Conservation (phyloP, 108 stramenopile species). For the Parietichytrium sp. region DNA sequence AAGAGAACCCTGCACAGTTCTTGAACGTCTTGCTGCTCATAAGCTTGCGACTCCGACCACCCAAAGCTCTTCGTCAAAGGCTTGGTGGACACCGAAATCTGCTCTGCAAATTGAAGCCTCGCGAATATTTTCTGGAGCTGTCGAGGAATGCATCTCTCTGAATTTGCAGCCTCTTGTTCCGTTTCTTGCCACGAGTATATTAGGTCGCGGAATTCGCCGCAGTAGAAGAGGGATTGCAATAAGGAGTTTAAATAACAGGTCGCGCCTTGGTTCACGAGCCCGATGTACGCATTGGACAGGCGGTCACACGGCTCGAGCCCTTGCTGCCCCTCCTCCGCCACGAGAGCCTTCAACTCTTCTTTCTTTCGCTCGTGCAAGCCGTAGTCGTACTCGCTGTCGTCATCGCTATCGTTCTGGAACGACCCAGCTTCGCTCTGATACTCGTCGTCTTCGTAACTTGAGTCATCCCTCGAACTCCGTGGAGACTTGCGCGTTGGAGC, state of each 20-base stretch:
- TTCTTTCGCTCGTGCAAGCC: not conserved
- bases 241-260: slow-evolving; percentile 68
- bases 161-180: not conserved
- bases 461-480: no score
- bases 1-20: slow-evolving; percentile 59
- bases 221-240: slow-evolving; percentile 57
- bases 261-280: slow-evolving; percentile 61
- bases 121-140: slow-evolving; percentile 40
- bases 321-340: not conserved
- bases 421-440: no score
- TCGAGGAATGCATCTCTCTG: not conserved
- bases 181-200: slow-evolving; percentile 42
- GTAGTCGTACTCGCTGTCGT: not conserved
- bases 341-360: not conserved
- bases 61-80: slow-evolving; percentile 56
- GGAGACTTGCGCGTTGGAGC: no score
- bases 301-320: slow-evolving; percentile 29
- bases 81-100: slow-evolving; percentile 28
- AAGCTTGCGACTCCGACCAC: slow-evolving; percentile 48
- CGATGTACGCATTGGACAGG: slow-evolving; percentile 22
- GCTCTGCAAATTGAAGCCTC: slow-evolving; percentile 40
- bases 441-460: no score
- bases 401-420: not conserved
- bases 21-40: slow-evolving; percentile 54
- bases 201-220: slow-evolving; percentile 45